Percentiles rank a stretch among this genome's conserved stretches.
phyloP scores from a whole-genome alignment of 352 stramenopile genomes.

The Sclerospora graminicola region DNA sequence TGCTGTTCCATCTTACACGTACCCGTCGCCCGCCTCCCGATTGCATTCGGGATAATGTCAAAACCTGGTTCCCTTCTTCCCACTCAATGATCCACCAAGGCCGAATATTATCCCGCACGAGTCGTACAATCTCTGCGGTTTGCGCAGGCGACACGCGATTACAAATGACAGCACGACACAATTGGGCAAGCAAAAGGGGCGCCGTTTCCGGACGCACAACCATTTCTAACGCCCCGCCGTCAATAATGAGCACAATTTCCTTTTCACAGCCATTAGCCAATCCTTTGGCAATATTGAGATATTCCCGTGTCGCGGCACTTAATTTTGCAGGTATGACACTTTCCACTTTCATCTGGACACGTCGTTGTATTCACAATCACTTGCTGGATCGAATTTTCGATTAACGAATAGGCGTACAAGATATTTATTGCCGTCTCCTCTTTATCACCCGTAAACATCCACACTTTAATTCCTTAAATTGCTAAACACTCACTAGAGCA shows the following conservation, averaged over 20 bases:
- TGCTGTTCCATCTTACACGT: no score
- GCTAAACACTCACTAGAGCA: conserved; percentile 80
- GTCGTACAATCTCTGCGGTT: conserved; percentile 72
- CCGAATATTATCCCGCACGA: conserved; percentile 62
- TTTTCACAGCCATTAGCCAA: conserved; percentile 25
- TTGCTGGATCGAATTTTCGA: conserved; percentile 79
- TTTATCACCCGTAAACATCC: conserved; percentile 94
- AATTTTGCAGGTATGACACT: conserved; percentile 55
- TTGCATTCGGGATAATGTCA: no score
- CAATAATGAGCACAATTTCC: conserved; percentile 61
- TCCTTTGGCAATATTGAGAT: conserved; percentile 28
- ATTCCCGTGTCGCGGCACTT: conserved; percentile 33
- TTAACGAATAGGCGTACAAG: conserved; percentile 80
- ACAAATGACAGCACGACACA: conserved; percentile 74
- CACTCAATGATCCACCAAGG: no score
- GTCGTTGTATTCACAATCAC: conserved; percentile 62
- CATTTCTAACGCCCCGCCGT: conserved; percentile 61
- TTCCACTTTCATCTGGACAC: conserved; percentile 52
- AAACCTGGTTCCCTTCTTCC: no score
- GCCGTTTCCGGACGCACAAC: conserved; percentile 36
- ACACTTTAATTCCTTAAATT: conserved; percentile 91
- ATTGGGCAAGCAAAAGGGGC: conserved; percentile 45
- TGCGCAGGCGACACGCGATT: conserved; percentile 81
- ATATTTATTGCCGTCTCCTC: conserved; percentile 95
- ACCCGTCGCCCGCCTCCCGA: no score